Percentiles rank a stretch among this genome's conserved stretches.
Evolutionary conservation across 2,329 filamentous ascomycete genomes (phyloP).

Genomic region (Coniella lustricola): DNA sequence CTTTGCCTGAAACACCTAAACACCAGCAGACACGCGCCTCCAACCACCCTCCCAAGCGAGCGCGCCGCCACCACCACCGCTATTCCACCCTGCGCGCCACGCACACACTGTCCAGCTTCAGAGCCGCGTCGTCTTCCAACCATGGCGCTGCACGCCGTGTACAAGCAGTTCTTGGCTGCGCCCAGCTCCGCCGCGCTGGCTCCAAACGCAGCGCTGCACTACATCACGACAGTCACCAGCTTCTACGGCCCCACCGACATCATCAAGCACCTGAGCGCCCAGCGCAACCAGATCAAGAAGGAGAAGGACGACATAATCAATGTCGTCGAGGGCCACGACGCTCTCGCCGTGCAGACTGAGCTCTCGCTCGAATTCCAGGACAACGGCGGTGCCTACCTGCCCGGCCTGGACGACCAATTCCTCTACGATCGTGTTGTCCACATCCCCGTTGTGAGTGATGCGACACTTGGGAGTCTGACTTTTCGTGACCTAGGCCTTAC

Average conservation of each 20-base stretch:
- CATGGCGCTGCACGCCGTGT: slow-evolving; percentile 48
- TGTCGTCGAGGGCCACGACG: slow-evolving; percentile 62
- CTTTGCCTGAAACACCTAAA: neutral
- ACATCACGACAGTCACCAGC: slow-evolving; percentile 80
- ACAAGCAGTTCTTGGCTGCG: slow-evolving; percentile 65
- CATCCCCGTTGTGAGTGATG: slow-evolving; percentile 66
- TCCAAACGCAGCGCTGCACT: slow-evolving; percentile 66
- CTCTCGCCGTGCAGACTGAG: slow-evolving; percentile 70
- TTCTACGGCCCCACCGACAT: slow-evolving; percentile 67
- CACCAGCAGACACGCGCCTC: too few relatives aligned
- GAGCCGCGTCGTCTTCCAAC: slow-evolving; percentile 4
- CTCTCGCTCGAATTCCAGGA: slow-evolving; percentile 75
- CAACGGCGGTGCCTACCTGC: slow-evolving; percentile 80
- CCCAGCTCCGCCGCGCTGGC: slow-evolving; percentile 59
- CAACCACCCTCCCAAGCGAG: too few relatives aligned
- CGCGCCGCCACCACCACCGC: too few relatives aligned
- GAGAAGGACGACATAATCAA: slow-evolving; percentile 72
- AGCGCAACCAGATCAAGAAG: slow-evolving; percentile 71
- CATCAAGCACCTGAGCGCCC: slow-evolving; percentile 69
- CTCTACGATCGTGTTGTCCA: slow-evolving; percentile 72
- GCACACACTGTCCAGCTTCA: neutral
- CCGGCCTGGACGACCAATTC: slow-evolving; percentile 90
- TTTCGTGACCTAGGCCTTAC: neutral
- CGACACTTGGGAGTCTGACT: neutral
- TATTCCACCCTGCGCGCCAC: neutral